Conservation (phyloP, 331 rosid genomes). For the Stylosanthes scabra region DNA sequence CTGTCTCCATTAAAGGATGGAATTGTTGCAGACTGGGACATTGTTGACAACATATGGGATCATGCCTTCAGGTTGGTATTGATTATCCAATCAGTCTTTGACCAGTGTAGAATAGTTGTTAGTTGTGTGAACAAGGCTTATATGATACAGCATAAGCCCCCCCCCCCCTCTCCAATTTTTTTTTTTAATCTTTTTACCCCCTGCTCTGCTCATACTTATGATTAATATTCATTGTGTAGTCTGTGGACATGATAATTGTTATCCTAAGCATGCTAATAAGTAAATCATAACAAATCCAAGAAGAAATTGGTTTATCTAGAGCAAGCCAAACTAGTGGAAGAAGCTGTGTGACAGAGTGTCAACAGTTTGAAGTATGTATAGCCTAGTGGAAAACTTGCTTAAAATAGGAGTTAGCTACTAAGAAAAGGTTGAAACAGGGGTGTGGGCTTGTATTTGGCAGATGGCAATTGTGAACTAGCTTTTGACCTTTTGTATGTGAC, state of each 20-base stretch:
- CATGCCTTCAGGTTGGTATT: conserved; percentile 86
- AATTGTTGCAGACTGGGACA: conserved; percentile 94
- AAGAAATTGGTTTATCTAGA: conserved; percentile 2
- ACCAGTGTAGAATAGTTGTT: conserved; percentile 4
- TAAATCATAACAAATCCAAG: neutral
- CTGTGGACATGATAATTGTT: neutral
- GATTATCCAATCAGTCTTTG: conserved; percentile 22
- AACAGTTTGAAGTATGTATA: too few relatives aligned
- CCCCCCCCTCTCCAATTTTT: too few relatives aligned
- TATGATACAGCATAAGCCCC: neutral
- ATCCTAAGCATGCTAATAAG: neutral
- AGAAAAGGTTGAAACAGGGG: neutral
- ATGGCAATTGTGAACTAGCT: neutral
- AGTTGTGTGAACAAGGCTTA: neutral
- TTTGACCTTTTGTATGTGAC: too few relatives aligned
- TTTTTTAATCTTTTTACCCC: too few relatives aligned
- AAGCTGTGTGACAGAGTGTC: neutral
- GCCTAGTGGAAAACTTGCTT: neutral
- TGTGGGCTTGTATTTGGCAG: neutral
- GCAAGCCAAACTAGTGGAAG: neutral
- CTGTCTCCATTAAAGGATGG: conserved; percentile 90
- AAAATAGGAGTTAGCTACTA: neutral
- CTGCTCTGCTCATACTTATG: too few relatives aligned
- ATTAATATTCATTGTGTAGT: neutral
- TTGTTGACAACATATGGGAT: conserved; percentile 98